phyloP scores from a whole-genome alignment of 495 filamentous ascomycete genomes.

The Podospora tetraspora region DNA sequence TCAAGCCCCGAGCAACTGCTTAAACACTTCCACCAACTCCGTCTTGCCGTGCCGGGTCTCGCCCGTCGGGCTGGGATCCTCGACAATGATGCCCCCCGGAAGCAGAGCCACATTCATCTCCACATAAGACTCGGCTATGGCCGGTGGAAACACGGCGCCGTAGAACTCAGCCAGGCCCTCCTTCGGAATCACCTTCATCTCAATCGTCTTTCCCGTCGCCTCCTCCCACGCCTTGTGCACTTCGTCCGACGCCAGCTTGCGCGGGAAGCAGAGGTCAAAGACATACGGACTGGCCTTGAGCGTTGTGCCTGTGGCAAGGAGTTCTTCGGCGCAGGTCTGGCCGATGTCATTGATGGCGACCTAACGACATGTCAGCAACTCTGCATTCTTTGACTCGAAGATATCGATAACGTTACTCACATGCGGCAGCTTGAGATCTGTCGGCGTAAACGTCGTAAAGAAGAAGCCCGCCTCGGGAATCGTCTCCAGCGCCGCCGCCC shows the following conservation, averaged over 20 bases:
- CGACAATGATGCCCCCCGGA: conserved; percentile 20
- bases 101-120: conserved; percentile 21
- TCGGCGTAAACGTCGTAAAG: conserved; percentile 20
- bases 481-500: conserved; percentile 13
- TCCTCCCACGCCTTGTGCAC: conserved; percentile 22
- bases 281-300: conserved; percentile 16
- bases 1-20: conserved; percentile 1
- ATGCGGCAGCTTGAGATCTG: conserved; percentile 14
- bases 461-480: conserved; percentile 18
- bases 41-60: conserved; percentile 15
- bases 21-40: conserved; percentile 7
- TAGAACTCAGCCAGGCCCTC: conserved; percentile 21
- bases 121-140: conserved; percentile 13
- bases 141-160: conserved; percentile 15
- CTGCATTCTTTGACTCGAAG: too few species aligned
- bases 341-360: conserved; percentile 26
- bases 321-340: conserved; percentile 12
- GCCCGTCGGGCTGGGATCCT: conserved; percentile 18
- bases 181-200: conserved; percentile 17
- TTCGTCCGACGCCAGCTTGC: conserved; percentile 14
- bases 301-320: conserved; percentile 6
- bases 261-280: conserved; percentile 22
- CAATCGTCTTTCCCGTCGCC: conserved; percentile 14
- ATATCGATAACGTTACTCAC: conserved; percentile 5
- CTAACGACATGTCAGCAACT: neutral